phyloP scores from a whole-genome alignment of 1,284 basidiomycete species.

The Trichosporon asahii region DNA sequence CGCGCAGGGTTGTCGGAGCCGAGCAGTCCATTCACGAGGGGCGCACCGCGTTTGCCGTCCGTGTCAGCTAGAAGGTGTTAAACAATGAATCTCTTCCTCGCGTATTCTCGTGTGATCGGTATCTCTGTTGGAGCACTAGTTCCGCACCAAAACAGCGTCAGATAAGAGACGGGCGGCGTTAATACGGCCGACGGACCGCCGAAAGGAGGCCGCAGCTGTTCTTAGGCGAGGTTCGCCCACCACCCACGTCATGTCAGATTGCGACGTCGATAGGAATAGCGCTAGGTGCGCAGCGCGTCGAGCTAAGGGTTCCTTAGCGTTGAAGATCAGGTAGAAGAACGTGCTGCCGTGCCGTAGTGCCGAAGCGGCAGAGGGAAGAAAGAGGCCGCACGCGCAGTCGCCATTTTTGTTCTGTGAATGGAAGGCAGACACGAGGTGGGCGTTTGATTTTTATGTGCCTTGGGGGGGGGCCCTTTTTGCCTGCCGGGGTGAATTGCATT shows the following conservation, averaged over 20 bases:
- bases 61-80: slow-evolving; percentile 6
- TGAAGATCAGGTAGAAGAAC: neutral
- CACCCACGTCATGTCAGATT: neutral
- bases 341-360: neutral
- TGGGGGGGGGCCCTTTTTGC: neutral
- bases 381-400: neutral
- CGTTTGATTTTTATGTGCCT: neutral
- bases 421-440: neutral
- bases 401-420: neutral
- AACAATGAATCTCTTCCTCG: neutral
- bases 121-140: neutral
- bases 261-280: neutral
- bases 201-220: no score
- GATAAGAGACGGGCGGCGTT: neutral
- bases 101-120: neutral
- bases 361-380: neutral
- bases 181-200: neutral
- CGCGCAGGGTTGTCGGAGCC: slow-evolving; percentile 29
- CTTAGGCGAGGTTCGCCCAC: no score
- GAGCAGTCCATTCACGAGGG: slow-evolving; percentile 26
- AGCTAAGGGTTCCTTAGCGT: neutral
- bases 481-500: neutral
- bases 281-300: neutral
- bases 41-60: slow-evolving; percentile 14
- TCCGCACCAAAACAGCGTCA: neutral